These are phyloP conservation scores for Geotrichum candidum DNA, from an alignment of 1,139 yeast genomes.

Conservation along the genomic window DNA sequence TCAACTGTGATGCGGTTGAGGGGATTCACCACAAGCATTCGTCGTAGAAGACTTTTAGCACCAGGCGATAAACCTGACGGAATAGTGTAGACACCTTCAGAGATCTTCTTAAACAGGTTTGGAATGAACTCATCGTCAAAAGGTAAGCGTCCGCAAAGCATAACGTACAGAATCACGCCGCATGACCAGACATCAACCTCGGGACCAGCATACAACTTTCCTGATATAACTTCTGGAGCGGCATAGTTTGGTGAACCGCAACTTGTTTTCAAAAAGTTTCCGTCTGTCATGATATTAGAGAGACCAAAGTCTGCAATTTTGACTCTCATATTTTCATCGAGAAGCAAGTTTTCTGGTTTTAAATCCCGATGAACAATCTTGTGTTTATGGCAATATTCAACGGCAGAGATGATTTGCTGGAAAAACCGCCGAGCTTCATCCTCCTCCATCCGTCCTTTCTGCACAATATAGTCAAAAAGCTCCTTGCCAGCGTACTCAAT, in stretches of 20 bases:
- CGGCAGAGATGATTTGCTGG: slow-evolving; percentile 96
- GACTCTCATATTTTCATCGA: slow-evolving; percentile 87
- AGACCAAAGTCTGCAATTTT: slow-evolving; percentile 97
- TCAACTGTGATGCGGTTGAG: slow-evolving; percentile 90
- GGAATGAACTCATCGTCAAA: slow-evolving; percentile 98
- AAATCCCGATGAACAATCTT: slow-evolving; percentile 95
- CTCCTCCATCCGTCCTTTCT: slow-evolving; percentile 91
- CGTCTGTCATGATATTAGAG: slow-evolving; percentile 96
- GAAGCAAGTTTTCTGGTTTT: slow-evolving; percentile 86
- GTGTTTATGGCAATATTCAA: slow-evolving; percentile 95
- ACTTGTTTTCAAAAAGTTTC: slow-evolving; percentile 88
- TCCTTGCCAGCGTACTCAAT: slow-evolving; percentile 96
- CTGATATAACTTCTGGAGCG: slow-evolving; percentile 96
- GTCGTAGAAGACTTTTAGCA: slow-evolving; percentile 76
- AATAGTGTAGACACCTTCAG: slow-evolving; percentile 89
- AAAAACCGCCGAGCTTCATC: slow-evolving; percentile 90
- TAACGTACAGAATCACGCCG: slow-evolving; percentile 92
- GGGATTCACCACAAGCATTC: slow-evolving; percentile 96
- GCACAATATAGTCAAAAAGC: slow-evolving; percentile 91
- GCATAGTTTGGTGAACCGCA: slow-evolving; percentile 98
- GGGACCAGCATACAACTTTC: slow-evolving; percentile 95
- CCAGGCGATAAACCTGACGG: slow-evolving; percentile 88
- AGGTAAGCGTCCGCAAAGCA: slow-evolving; percentile 95
- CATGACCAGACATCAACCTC: slow-evolving; percentile 99
- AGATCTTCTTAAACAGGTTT: slow-evolving; percentile 86